Conservation (phyloP, 345 rosid genomes). For the Eucalyptus albens region DNA sequence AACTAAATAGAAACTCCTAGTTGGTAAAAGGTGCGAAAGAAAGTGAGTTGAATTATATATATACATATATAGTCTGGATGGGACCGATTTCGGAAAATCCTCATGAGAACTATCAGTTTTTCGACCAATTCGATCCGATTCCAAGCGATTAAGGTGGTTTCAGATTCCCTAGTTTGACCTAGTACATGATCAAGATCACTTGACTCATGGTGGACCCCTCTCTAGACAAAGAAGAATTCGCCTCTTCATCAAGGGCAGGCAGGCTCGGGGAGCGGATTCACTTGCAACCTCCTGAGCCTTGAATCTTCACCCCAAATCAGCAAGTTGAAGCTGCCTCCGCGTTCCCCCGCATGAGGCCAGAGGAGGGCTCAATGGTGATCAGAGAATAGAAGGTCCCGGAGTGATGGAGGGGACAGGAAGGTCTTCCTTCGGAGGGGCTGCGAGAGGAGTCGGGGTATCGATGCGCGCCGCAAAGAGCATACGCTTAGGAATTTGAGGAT, state of each 20-base stretch:
- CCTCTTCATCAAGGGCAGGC: neutral
- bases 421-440: too few species aligned
- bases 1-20: too few species aligned
- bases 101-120: too few species aligned
- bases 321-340: neutral
- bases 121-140: accelerated
- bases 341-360: neutral
- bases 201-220: neutral
- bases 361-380: too few species aligned
- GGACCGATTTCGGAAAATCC: too few species aligned
- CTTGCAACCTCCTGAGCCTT: neutral
- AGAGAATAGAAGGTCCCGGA: too few species aligned
- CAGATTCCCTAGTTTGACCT: neutral
- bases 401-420: too few species aligned
- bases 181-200: neutral
- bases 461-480: neutral
- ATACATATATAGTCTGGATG: too few species aligned
- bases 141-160: accelerated
- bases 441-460: too few species aligned
- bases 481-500: neutral
- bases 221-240: neutral
- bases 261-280: neutral
- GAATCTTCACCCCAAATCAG: neutral
- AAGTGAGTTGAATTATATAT: too few species aligned
- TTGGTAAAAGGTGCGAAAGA: too few species aligned